A percentile compares a stretch with the other conserved stretches of the same genome.
Evolutionary conservation across 495 filamentous ascomycete genomes (phyloP).

Genomic region (Cenococcum geophilum): DNA sequence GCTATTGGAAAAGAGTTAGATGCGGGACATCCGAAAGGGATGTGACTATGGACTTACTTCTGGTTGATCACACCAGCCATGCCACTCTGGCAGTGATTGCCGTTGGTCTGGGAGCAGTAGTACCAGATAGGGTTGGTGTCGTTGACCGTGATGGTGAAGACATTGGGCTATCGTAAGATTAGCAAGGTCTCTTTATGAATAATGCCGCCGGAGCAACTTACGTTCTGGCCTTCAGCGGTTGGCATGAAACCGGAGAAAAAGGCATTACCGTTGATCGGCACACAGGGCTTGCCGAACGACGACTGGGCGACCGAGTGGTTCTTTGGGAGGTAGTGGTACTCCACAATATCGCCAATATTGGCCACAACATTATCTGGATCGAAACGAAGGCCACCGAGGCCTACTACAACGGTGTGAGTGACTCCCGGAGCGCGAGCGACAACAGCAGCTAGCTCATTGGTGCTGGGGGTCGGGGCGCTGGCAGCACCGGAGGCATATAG

Average conservation of each 20-base stretch:
- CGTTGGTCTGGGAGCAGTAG: constrained; percentile 27
- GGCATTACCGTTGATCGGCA: constrained; percentile 21
- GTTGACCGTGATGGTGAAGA: constrained; percentile 23
- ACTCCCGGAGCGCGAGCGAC: neutral
- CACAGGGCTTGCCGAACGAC: constrained; percentile 28
- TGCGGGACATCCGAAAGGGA: too few species aligned
- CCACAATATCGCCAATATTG: constrained; percentile 26
- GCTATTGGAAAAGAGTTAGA: neutral
- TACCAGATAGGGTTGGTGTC: constrained; percentile 27
- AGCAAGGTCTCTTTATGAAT: too few species aligned
- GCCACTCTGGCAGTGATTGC: constrained; percentile 29
- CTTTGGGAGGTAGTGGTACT: constrained; percentile 30
- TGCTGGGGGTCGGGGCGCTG: constrained; percentile 10
- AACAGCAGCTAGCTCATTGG: neutral
- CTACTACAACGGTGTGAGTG: constrained; percentile 28
- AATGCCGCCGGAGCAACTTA: neutral
- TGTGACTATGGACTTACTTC: constrained; percentile 2
- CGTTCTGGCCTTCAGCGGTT: constrained; percentile 12
- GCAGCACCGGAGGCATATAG: constrained; percentile 12
- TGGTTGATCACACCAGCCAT: constrained; percentile 32
- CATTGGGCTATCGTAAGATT: constrained; percentile 3
- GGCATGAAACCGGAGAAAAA: constrained; percentile 29
- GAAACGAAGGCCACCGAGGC: constrained; percentile 25
- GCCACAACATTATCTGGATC: constrained; percentile 30
- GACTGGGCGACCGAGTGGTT: constrained; percentile 32